These are phyloP conservation scores for Rugonectria rugulosa DNA, from an alignment of 2,329 filamentous ascomycete genomes.

Conservation along the genomic window DNA sequence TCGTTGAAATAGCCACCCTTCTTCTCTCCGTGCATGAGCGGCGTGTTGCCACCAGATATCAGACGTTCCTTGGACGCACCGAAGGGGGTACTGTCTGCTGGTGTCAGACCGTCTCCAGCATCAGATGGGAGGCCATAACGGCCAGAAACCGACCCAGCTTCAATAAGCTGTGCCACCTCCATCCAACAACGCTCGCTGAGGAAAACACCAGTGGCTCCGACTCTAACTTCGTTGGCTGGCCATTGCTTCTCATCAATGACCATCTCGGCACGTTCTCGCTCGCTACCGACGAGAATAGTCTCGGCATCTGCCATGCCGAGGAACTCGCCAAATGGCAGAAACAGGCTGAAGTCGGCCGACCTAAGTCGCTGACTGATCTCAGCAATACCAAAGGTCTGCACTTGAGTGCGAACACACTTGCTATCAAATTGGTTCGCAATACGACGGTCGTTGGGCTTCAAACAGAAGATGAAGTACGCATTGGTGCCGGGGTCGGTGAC, in stretches of 20 bases:
- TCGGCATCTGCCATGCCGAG: conserved; percentile 87
- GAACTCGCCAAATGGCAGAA: conserved; percentile 95
- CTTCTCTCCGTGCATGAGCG: conserved; percentile 76
- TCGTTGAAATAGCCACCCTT: conserved; percentile 86
- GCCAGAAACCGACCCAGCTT: conserved; percentile 62
- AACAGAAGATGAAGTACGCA: conserved; percentile 93
- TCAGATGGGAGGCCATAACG: conserved; percentile 53
- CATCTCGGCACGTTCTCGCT: conserved; percentile 88
- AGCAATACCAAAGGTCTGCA: conserved; percentile 94
- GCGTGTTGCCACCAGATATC: conserved; percentile 60
- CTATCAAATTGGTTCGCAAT: conserved; percentile 99
- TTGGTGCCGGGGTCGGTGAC: conserved; percentile 85
- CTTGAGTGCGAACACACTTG: conserved; percentile 94
- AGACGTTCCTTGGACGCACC: conserved; percentile 69
- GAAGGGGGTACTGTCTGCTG: conserved; percentile 67
- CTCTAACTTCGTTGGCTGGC: conserved; percentile 88
- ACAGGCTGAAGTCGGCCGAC: conserved; percentile 94
- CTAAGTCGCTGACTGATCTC: conserved; percentile 94
- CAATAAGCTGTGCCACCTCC: conserved; percentile 80
- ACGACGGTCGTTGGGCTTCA: conserved; percentile 95
- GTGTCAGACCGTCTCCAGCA: conserved; percentile 67
- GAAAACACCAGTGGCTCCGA: conserved; percentile 93
- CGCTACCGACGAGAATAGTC: conserved; percentile 85
- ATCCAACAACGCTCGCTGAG: conserved; percentile 96
- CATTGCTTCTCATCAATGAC: conserved; percentile 93